These are phyloP conservation scores for Stephanodiscus triporus DNA, from an alignment of 108 stramenopile species.

Conservation along the genomic window DNA sequence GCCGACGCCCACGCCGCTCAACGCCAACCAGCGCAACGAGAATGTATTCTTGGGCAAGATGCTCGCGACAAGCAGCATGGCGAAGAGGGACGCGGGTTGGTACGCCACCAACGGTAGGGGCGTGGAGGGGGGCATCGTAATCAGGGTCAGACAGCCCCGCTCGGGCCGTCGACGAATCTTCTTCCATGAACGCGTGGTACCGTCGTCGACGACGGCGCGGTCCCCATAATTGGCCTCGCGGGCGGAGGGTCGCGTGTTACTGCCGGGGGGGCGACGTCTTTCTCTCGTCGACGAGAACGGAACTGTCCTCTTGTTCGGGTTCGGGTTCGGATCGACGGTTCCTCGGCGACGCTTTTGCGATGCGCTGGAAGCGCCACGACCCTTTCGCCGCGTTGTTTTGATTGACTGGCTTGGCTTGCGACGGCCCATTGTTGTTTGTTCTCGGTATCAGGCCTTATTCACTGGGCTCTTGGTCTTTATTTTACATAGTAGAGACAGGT, in stretches of 20 bases:
- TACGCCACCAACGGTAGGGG: constrained; percentile 19
- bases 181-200: neutral
- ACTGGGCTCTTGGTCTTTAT: too few relatives aligned
- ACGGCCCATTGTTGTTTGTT: neutral
- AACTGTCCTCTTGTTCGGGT: neutral
- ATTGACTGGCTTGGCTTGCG: neutral
- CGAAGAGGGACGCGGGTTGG: constrained; percentile 24
- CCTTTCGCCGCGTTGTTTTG: neutral
- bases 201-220: neutral
- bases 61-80: constrained; percentile 31
- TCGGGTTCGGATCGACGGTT: neutral
- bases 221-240: neutral
- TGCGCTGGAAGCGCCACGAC: neutral
- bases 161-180: neutral
- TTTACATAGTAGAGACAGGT: too few relatives aligned
- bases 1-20: constrained; percentile 21
- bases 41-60: constrained; percentile 40
- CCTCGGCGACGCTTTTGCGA: neutral
- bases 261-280: neutral
- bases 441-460: neutral
- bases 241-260: neutral
- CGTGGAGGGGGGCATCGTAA: constrained; percentile 1
- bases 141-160: neutral
- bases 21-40: constrained; percentile 40
- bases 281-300: neutral